Conservation (phyloP, 768 basidiomycete genomes). For the Lactarius indigo region DNA sequence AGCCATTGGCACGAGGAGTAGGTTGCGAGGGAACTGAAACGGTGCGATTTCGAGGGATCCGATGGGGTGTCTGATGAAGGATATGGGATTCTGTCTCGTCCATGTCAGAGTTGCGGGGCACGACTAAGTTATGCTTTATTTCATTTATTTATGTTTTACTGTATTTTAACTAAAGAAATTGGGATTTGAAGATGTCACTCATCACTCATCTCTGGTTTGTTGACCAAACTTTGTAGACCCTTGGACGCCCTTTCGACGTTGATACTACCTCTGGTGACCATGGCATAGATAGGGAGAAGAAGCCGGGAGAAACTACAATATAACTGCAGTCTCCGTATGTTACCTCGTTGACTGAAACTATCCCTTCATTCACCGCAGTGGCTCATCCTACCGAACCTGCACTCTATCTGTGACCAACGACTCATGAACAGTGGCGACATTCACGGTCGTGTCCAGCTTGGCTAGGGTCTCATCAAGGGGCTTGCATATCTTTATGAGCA, state of each 20-base stretch:
- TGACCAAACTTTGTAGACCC: too few relatives aligned
- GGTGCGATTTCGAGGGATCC: constrained; percentile 2
- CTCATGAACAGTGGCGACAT: background rate
- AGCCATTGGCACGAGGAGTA: constrained; percentile 8
- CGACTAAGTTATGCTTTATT: background rate
- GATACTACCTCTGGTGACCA: too few relatives aligned
- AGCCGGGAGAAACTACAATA: too few relatives aligned
- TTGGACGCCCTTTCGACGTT: too few relatives aligned
- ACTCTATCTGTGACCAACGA: background rate
- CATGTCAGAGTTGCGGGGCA: constrained; percentile 8
- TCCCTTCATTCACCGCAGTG: background rate
- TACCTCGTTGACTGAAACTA: background rate
- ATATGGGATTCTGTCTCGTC: constrained; percentile 8
- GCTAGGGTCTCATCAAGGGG: too few relatives aligned
- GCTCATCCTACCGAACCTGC: background rate
- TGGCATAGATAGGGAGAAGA: too few relatives aligned
- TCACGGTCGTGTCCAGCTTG: too few relatives aligned
- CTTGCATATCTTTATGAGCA: background rate
- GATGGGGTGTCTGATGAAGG: background rate
- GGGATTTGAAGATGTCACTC: too few relatives aligned
- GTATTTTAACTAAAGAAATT: too few relatives aligned
- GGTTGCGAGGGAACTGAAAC: constrained; percentile 15
- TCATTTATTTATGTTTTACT: too few relatives aligned
- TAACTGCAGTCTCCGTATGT: background rate
- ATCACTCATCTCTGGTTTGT: too few relatives aligned